Percentiles rank a stretch among this genome's conserved stretches.
phyloP scores from a whole-genome alignment of 2,329 filamentous ascomycete genomes.

The Alternaria panax region DNA sequence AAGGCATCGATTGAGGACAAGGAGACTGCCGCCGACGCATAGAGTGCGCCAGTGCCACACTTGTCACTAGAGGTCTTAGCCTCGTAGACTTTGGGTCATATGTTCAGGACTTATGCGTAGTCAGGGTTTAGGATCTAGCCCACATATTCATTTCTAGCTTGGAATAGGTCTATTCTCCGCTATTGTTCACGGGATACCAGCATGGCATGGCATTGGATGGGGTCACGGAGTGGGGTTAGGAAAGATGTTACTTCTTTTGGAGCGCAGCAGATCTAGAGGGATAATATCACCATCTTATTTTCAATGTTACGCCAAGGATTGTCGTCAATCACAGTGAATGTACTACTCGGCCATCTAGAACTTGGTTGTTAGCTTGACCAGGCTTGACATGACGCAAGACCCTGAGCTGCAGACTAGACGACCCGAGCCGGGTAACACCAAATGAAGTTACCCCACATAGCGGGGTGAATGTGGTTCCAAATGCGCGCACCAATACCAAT shows the following conservation, averaged over 20 bases:
- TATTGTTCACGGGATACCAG: slow-evolving; percentile 27
- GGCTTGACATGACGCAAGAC: slow-evolving; percentile 18
- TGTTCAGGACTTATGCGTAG: slow-evolving; percentile 22
- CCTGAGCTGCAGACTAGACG: slow-evolving; percentile 11
- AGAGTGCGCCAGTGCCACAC: slow-evolving; percentile 12
- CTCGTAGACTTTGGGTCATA: slow-evolving; percentile 26
- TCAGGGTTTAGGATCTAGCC: slow-evolving; percentile 26
- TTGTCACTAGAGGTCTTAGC: slow-evolving; percentile 14
- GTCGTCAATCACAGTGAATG: background rate
- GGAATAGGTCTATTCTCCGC: slow-evolving; percentile 20
- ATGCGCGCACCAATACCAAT: slow-evolving; percentile 8
- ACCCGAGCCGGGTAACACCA: slow-evolving; percentile 4
- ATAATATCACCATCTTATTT: slow-evolving; percentile 27
- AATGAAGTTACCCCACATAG: slow-evolving; percentile 17
- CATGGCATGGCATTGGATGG: slow-evolving; percentile 31
- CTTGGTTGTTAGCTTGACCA: background rate
- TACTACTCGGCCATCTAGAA: background rate
- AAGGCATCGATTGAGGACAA: slow-evolving; percentile 67
- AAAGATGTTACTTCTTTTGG: slow-evolving; percentile 26
- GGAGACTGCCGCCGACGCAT: slow-evolving; percentile 36
- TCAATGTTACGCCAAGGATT: background rate
- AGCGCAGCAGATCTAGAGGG: slow-evolving; percentile 28
- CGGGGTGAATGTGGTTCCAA: slow-evolving; percentile 17
- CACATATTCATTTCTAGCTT: slow-evolving; percentile 27
- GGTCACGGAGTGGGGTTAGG: slow-evolving; percentile 23